Evolutionary conservation across 768 basidiomycete species (phyloP).

Genomic region (Brasilioporus rufonigricans): DNA sequence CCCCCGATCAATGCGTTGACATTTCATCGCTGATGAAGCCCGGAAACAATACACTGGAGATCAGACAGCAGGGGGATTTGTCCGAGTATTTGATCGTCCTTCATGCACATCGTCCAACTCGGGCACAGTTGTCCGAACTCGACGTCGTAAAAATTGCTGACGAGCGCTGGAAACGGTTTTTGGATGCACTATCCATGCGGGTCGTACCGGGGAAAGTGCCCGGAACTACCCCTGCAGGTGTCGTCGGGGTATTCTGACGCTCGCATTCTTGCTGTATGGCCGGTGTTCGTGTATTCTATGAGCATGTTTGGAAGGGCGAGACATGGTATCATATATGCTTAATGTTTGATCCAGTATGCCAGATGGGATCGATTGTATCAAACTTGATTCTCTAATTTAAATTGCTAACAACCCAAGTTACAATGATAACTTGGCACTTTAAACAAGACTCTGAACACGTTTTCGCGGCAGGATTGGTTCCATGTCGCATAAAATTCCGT

Average conservation of each 20-base stretch:
- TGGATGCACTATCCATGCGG: conserved; percentile 15
- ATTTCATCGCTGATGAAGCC: conserved; percentile 42
- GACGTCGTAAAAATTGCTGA: conserved; percentile 7
- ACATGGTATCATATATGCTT: background rate
- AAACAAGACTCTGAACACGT: no score
- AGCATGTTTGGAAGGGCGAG: background rate
- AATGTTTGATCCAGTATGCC: background rate
- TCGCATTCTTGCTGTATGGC: background rate
- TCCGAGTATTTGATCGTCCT: conserved; percentile 46
- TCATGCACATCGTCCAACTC: conserved; percentile 49
- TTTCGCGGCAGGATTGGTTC: no score
- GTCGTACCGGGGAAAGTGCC: background rate
- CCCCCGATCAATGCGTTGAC: conserved; percentile 50
- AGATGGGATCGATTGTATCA: background rate
- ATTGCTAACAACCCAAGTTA: background rate
- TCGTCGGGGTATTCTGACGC: background rate
- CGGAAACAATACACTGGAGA: conserved; percentile 43
- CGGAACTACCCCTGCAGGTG: background rate
- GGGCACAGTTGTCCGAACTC: conserved; percentile 37
- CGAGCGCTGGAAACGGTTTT: conserved; percentile 22
- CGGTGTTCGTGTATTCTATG: background rate
- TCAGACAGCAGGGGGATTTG: conserved; percentile 44
- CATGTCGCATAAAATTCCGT: no score
- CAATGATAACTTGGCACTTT: no score
- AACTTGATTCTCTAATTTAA: no score